Percentiles rank a stretch among this genome's conserved stretches.
Evolutionary conservation across 1,284 basidiomycete species (phyloP).

Genomic region (Cryptococcus amylolentus): DNA sequence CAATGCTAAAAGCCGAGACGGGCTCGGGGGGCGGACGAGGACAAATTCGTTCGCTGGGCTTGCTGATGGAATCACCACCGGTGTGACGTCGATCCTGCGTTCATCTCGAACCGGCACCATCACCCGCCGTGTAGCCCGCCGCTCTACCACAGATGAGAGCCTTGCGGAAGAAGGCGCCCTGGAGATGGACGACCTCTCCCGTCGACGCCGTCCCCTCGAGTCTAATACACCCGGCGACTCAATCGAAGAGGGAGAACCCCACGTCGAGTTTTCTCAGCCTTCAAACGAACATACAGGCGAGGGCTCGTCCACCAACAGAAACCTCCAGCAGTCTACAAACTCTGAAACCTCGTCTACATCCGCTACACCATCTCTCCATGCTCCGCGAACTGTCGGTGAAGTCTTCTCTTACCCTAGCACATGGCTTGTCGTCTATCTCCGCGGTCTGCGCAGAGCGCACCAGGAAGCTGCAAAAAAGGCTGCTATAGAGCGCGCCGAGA

Average conservation of each 20-base stretch:
- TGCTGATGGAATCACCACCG: constrained; percentile 22
- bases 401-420: constrained; percentile 43
- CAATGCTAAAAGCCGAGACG: constrained; percentile 1
- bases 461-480: constrained; percentile 44
- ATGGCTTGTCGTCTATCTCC: constrained; percentile 42
- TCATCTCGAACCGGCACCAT: constrained; percentile 15
- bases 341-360: constrained; percentile 46
- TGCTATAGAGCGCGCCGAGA: constrained; percentile 41
- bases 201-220: not conserved
- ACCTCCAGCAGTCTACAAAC: constrained; percentile 25
- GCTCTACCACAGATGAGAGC: constrained; percentile 7
- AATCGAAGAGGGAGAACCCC: constrained; percentile 1
- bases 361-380: constrained; percentile 40
- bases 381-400: constrained; percentile 32
- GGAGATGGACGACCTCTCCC: constrained; percentile 13
- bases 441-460: constrained; percentile 45
- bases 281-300: constrained; percentile 4
- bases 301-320: constrained; percentile 1
- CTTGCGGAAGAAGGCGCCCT: constrained; percentile 15
- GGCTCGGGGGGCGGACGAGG: constrained; percentile 1
- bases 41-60: constrained; percentile 18
- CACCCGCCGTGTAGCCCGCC: constrained; percentile 5
- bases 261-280: constrained; percentile 10
- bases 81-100: constrained; percentile 28
- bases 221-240: not conserved